Percentiles rank a stretch among this genome's conserved stretches.
Evolutionary conservation across 768 basidiomycete genomes (phyloP).

Genomic region (Hygrophoropsis aurantiaca): DNA sequence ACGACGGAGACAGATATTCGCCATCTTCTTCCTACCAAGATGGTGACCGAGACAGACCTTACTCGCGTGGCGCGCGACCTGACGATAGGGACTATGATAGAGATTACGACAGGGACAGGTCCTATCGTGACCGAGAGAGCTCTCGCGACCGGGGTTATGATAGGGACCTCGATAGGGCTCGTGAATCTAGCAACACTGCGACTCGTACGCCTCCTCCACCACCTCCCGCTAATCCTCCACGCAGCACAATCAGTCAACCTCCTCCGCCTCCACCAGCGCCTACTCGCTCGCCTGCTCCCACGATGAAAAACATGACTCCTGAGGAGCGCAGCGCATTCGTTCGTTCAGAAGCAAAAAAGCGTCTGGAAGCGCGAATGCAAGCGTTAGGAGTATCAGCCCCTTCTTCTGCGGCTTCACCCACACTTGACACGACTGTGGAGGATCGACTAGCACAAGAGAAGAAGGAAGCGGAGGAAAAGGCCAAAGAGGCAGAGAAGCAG

Average conservation of each 20-base stretch:
- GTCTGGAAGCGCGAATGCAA: slow-evolving; percentile 82
- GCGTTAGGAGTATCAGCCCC: slow-evolving; percentile 72
- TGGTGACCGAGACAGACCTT: slow-evolving; percentile 49
- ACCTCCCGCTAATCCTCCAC: slow-evolving; percentile 46
- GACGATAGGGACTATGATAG: slow-evolving; percentile 36
- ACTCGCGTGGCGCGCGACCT: slow-evolving; percentile 44
- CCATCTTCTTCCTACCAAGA: slow-evolving; percentile 31
- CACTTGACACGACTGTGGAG: slow-evolving; percentile 79
- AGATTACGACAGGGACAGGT: slow-evolving; percentile 34
- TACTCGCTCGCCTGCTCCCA: slow-evolving; percentile 57
- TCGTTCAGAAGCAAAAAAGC: slow-evolving; percentile 75
- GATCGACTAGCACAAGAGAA: slow-evolving; percentile 84
- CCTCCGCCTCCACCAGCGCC: slow-evolving; percentile 54
- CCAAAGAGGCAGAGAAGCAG: slow-evolving; percentile 71
- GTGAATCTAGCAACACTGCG: slow-evolving; percentile 37
- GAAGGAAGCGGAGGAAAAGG: slow-evolving; percentile 88
- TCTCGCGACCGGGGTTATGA: slow-evolving; percentile 35
- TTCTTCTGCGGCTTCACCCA: slow-evolving; percentile 37
- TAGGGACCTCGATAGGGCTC: slow-evolving; percentile 43
- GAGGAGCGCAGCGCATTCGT: slow-evolving; percentile 81
- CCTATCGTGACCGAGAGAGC: slow-evolving; percentile 30
- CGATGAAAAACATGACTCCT: slow-evolving; percentile 75
- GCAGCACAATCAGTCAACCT: slow-evolving; percentile 38
- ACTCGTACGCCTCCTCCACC: slow-evolving; percentile 49
- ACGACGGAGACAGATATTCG: slow-evolving; percentile 41